These are phyloP conservation scores for Papiliotrema fonsecae DNA, from an alignment of 1,284 basidiomycete genomes.

Conservation along the genomic window DNA sequence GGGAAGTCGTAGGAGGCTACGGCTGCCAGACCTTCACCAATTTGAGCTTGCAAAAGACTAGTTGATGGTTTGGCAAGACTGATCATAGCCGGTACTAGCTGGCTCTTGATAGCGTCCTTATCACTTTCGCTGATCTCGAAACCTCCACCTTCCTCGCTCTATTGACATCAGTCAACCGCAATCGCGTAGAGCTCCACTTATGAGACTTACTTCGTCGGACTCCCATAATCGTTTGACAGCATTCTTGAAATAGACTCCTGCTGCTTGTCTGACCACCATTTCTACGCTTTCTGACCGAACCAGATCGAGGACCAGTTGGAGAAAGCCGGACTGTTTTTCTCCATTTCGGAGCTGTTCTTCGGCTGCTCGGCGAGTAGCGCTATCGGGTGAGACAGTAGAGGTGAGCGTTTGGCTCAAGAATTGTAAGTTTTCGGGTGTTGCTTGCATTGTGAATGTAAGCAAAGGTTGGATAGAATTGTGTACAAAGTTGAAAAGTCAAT, in stretches of 20 bases:
- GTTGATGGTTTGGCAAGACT: slow-evolving; percentile 48
- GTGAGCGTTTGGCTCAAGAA: slow-evolving; percentile 40
- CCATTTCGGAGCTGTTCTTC: slow-evolving; percentile 67
- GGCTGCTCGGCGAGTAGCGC: slow-evolving; percentile 67
- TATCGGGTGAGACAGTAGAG: slow-evolving; percentile 60
- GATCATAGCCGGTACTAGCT: slow-evolving; percentile 55
- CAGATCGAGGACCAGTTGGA: slow-evolving; percentile 66
- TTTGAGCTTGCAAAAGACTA: slow-evolving; percentile 58
- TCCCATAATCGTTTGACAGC: slow-evolving; percentile 77
- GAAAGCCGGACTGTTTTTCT: slow-evolving; percentile 71
- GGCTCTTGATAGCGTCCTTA: slow-evolving; percentile 51
- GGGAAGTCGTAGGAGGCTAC: slow-evolving; percentile 87
- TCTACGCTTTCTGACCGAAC: slow-evolving; percentile 55
- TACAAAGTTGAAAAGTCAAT: too few species aligned
- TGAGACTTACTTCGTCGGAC: slow-evolving; percentile 57
- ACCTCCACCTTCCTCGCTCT: slow-evolving; percentile 1
- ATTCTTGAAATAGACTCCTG: slow-evolving; percentile 84
- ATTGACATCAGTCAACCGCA: too few species aligned
- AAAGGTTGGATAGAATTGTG: too few species aligned
- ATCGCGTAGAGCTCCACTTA: too few species aligned
- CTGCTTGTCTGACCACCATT: slow-evolving; percentile 66
- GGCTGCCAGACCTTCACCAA: slow-evolving; percentile 82
- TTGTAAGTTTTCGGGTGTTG: slow-evolving; percentile 34
- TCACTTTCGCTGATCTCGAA: slow-evolving; percentile 28
- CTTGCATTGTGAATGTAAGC: slow-evolving; percentile 40